Conservation (phyloP, 192 early-diverging fungal genomes). For the Geosiphon pyriformis region DNA sequence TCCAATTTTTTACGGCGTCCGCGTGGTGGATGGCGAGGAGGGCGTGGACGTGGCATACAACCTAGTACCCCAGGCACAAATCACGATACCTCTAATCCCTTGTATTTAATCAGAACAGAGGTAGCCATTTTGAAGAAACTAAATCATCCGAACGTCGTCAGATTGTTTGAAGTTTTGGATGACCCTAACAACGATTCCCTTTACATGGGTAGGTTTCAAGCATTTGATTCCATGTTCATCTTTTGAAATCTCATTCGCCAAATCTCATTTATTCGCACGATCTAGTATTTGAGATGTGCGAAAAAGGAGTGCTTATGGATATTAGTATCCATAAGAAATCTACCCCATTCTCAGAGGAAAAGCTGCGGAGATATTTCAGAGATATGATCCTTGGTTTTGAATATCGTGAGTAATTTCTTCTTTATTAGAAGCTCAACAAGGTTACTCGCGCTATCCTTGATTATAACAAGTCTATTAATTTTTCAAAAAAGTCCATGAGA, state of each 20-base stretch:
- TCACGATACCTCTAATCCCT: conserved; percentile 53
- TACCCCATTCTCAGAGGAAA: conserved; percentile 49
- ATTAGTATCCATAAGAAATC: conserved; percentile 49
- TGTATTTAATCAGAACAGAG: conserved; percentile 82
- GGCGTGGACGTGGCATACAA: conserved; percentile 43
- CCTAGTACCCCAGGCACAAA: conserved; percentile 27
- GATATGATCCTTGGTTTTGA: conserved; percentile 92
- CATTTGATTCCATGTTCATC: too few relatives aligned
- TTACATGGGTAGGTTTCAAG: conserved; percentile 51
- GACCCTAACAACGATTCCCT: conserved; percentile 77
- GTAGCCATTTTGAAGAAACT: conserved; percentile 95
- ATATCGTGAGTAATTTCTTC: conserved; percentile 62
- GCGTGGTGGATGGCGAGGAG: conserved; percentile 50
- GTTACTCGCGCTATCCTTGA: too few relatives aligned
- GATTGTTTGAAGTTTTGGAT: conserved; percentile 90
- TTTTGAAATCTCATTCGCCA: too few relatives aligned
- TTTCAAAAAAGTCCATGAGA: conserved; percentile 75
- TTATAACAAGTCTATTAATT: too few relatives aligned
- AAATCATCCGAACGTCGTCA: conserved; percentile 80
- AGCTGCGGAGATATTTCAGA: conserved; percentile 68
- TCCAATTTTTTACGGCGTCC: conserved; percentile 48
- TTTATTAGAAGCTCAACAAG: too few relatives aligned
- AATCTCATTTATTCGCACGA: too few relatives aligned
- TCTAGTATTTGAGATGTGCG: conserved; percentile 89
- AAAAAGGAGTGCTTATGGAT: conserved; percentile 77